Percentiles rank a stretch among this genome's conserved stretches.
Evolutionary conservation across 805 yeast genomes (phyloP).

Genomic region (Wickerhamomyces subpelliculosus): DNA sequence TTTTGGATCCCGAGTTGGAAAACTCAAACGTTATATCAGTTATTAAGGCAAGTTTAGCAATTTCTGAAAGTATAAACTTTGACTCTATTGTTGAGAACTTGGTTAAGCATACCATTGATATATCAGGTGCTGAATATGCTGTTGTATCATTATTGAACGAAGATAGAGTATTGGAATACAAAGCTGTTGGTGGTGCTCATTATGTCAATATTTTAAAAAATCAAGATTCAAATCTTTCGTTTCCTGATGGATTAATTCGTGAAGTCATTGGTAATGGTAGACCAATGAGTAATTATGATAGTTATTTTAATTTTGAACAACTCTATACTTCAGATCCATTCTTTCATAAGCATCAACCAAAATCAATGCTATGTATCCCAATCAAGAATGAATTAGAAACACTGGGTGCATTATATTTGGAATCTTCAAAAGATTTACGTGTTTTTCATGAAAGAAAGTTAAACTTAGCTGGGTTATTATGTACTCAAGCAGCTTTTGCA

Average conservation of each 20-base stretch:
- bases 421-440: slow-evolving; percentile 22
- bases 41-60: slow-evolving; percentile 38
- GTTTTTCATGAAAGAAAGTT: slow-evolving; percentile 28
- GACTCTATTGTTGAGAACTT: slow-evolving; percentile 31
- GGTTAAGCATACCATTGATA: slow-evolving; percentile 30
- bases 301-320: slow-evolving; percentile 26
- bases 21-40: slow-evolving; percentile 26
- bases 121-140: slow-evolving; percentile 31
- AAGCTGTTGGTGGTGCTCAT: slow-evolving; percentile 24
- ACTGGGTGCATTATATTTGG: slow-evolving; percentile 41
- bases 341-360: slow-evolving; percentile 27
- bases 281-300: slow-evolving; percentile 30
- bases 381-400: slow-evolving; percentile 33
- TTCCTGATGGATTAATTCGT: slow-evolving; percentile 34
- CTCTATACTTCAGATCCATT: slow-evolving; percentile 33
- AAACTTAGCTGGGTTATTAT: slow-evolving; percentile 35
- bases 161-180: slow-evolving; percentile 23
- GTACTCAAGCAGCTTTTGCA: slow-evolving; percentile 48
- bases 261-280: slow-evolving; percentile 33
- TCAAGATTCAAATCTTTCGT: slow-evolving; percentile 31
- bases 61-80: slow-evolving; percentile 38
- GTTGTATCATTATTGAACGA: slow-evolving; percentile 25
- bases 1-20: slow-evolving; percentile 4
- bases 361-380: slow-evolving; percentile 38
- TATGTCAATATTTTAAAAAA: slow-evolving; percentile 30